Percentiles rank a stretch among this genome's conserved stretches.
These are phyloP conservation scores for Fusarium irregulare DNA, from an alignment of 2,329 filamentous ascomycete genomes.

Conservation along the genomic window DNA sequence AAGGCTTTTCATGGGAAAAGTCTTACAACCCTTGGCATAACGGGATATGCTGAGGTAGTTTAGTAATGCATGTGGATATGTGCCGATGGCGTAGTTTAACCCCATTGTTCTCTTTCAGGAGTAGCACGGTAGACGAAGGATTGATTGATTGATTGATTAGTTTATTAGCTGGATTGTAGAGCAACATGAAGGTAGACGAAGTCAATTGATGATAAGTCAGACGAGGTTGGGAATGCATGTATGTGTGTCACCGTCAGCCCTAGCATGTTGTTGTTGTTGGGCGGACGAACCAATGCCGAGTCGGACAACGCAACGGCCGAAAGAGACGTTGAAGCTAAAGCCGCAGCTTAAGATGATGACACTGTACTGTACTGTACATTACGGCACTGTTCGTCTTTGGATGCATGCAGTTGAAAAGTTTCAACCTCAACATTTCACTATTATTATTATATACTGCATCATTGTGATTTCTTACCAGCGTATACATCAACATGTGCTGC, in stretches of 20 bases:
- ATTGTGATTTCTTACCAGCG: conserved; percentile 10
- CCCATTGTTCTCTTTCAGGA: not conserved
- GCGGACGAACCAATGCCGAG: conserved; percentile 9
- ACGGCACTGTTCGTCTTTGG: not conserved
- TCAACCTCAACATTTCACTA: not conserved
- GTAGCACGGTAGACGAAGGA: not conserved
- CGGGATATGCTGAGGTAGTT: conserved; percentile 9
- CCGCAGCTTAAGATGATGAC: conserved; percentile 2
- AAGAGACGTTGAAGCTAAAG: conserved; percentile 25
- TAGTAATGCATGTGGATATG: conserved; percentile 28
- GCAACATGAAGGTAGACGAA: not conserved
- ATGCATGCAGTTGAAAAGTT: not conserved
- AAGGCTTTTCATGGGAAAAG: not conserved
- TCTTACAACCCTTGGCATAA: conserved; percentile 13
- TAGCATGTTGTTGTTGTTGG: conserved; percentile 22
- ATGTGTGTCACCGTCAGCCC: conserved; percentile 38
- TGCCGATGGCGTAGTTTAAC: conserved; percentile 11
- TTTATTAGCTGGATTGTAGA: conserved; percentile 5
- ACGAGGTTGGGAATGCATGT: conserved; percentile 10
- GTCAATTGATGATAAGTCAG: conserved; percentile 9
- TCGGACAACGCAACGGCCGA: conserved; percentile 35
- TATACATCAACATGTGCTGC: not conserved
- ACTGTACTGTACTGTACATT: not conserved
- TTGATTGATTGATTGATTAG: not conserved
- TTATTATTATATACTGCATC: not conserved